Base-by-base conservation (phyloP, 1,284 basidiomycete species). In the Moesziomyces parantarcticus region DNA sequence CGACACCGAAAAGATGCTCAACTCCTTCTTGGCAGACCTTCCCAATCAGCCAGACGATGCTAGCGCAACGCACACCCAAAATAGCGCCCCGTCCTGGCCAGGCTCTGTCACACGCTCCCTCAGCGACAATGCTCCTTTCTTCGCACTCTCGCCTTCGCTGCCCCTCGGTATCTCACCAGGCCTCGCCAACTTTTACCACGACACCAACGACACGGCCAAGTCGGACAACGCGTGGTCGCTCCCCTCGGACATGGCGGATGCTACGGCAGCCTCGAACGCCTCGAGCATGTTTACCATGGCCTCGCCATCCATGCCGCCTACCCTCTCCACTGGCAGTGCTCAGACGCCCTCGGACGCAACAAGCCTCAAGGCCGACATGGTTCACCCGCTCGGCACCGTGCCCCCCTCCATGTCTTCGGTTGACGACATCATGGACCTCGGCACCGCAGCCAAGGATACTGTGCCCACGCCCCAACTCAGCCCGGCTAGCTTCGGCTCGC, bases 1-100 rank as follows among this genome's bases (percentile, higher is more conserved):
- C 21, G 69, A 72, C 21, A 61, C 64, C 43, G 69, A 72, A 26
- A 57, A 54, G 50, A 62, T 65, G 52, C 54, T 72, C 50, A 54
- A 58, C 44, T 60, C 59, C 1, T 36, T 72, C 18, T 40, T 67
- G n/a, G 39, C 41, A 20, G 22, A 53, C 36, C 39, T 54, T 10
- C 25, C 32, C 23, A 36, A 7, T 14, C 34, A 36, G 34, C 2
- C 34, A 14, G 1, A 36, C 8, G 34, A 36, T 6, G 3, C 34
- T 14, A 36, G 16, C 34, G 34, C 34, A 10, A 7, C 40, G 26
- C 18, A 21, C 14, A 40, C n/a, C 2, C n/a, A 50, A 23, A 46
- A 41, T 21, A 29, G 22, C 25, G 29, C 29, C 9, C 29, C 25
- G 14, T 42, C 46, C 22, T 62, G 59, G 59, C 55, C 63, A 2